Conservation (phyloP, 192 early-diverging fungal genomes). For the Coemansia guatemalensis region DNA sequence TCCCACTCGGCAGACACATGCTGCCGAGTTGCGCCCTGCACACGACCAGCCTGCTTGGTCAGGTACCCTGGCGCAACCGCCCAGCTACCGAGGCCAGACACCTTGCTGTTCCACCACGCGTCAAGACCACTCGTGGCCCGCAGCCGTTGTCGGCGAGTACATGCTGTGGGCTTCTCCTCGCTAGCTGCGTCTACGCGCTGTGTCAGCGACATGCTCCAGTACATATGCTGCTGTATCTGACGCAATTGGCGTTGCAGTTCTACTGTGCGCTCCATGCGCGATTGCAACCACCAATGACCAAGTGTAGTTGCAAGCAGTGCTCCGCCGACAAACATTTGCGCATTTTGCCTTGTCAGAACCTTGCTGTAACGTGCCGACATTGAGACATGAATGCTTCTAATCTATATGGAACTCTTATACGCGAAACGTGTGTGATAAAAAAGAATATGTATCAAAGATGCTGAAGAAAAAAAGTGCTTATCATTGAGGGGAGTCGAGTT, state of each 20-base stretch:
- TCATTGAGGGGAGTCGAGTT: no score
- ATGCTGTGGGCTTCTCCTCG: constrained; percentile 7
- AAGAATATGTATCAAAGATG: not conserved
- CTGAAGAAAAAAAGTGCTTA: not conserved
- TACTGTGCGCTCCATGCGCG: constrained; percentile 25
- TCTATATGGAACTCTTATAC: not conserved
- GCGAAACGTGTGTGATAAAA: not conserved
- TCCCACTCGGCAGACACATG: constrained; percentile 11
- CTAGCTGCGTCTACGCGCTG: constrained; percentile 16
- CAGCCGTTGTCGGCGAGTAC: not conserved
- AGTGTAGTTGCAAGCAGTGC: constrained; percentile 20
- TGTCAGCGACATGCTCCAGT: constrained; percentile 50
- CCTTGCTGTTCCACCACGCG: constrained; percentile 35
- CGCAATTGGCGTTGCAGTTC: constrained; percentile 26
- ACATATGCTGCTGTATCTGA: constrained; percentile 30
- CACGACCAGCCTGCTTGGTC: not conserved
- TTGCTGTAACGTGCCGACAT: constrained; percentile 42
- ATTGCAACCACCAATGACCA: constrained; percentile 22
- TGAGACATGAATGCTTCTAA: not conserved
- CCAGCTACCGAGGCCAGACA: constrained; percentile 22
- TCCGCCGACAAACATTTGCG: constrained; percentile 39
- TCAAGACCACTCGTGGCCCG: not conserved
- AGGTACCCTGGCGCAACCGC: constrained; percentile 24
- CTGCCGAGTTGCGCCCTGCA: not conserved
- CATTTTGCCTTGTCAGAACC: constrained; percentile 33